Evolutionary conservation across 2,329 filamentous ascomycete genomes (phyloP), one percentile per base, ranked within the genome.

Genomic region (Pseudogymnoascus sp.): DNA sequence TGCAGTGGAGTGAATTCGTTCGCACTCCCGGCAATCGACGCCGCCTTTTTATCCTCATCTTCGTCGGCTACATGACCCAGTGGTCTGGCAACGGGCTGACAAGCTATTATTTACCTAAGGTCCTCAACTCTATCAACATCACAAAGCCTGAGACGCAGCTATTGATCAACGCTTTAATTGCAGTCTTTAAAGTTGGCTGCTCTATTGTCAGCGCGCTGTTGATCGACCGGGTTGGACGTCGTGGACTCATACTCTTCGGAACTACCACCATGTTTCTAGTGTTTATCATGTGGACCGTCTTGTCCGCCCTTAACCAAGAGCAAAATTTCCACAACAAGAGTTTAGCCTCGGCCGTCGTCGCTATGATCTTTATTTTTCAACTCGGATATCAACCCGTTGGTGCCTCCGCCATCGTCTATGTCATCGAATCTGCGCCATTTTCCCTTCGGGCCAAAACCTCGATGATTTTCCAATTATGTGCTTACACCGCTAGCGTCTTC

Each of bases 231-330:
- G 67, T 76, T 2, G 75, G 75, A 9, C 71, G 76, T 12, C 71
- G 75, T 35, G 33, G 33, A 30, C 28, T 30, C 28, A 8, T 30
- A 7, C 28, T 30, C 28, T 30, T 30, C 28, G 28, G 28, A 30
- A 81, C 83, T 5, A 81, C 82, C 12, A 75, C 73, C 62, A 77
- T 87, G 74, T 72, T 83, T 5, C 71, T 73, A 28, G 78, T 78
- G 3, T 88, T 84, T 68, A 80, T 82, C 45, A 76, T 74, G 22
- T 84, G 82, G 76, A 86, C 83, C 0, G 76, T 84, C 36, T 77
- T 76, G 9, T 74, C 78, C 70, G 72, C 79, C 60, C 69, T 71
- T 28, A 70, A 76, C 65, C 73, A 74, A 55, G 71, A 73, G 52
- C 62, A 72, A 66, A 68, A 70, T 60, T 70, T 71, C 28, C 63